Evolutionary conservation across 2,329 filamentous ascomycete genomes (phyloP).

Genomic region (Emericellopsis atlantica): DNA sequence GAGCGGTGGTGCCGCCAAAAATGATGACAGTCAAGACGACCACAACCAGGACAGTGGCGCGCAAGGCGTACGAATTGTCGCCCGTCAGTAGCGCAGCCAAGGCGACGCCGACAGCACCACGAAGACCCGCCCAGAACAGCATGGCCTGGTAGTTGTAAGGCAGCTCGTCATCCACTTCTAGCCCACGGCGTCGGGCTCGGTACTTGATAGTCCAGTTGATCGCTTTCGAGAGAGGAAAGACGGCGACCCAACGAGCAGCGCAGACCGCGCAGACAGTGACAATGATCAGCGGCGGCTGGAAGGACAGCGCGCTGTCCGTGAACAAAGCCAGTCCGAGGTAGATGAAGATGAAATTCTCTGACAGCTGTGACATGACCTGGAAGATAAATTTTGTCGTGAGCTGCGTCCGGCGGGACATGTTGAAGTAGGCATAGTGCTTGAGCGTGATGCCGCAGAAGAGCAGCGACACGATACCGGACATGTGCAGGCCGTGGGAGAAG

Average conservation of each 20-base stretch:
- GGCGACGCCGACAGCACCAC: slow-evolving; percentile 90
- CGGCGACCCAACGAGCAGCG: slow-evolving; percentile 80
- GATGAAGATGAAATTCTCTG: slow-evolving; percentile 99
- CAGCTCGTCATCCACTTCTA: slow-evolving; percentile 71
- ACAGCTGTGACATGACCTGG: slow-evolving; percentile 84
- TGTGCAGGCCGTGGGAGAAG: slow-evolving; percentile 88
- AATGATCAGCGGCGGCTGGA: slow-evolving; percentile 91
- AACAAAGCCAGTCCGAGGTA: slow-evolving; percentile 92
- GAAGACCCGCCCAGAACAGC: slow-evolving; percentile 97
- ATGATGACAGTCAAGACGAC: slow-evolving; percentile 98
- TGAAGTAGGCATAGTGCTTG: slow-evolving; percentile 99
- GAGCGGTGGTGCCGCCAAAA: slow-evolving; percentile 90
- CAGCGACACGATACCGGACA: slow-evolving; percentile 94
- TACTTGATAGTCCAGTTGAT: slow-evolving; percentile 94
- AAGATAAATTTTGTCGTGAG: slow-evolving; percentile 97
- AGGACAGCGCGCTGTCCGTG: slow-evolving; percentile 76
- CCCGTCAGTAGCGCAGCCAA: slow-evolving; percentile 80
- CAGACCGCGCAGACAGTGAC: slow-evolving; percentile 88
- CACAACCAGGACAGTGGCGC: slow-evolving; percentile 92
- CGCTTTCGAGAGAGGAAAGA: slow-evolving; percentile 78
- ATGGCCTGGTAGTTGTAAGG: slow-evolving; percentile 97
- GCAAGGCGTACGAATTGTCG: slow-evolving; percentile 67
- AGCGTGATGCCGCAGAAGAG: slow-evolving; percentile 96
- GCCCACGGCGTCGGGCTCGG: slow-evolving; percentile 61
- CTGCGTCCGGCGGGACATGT: slow-evolving; percentile 96